Evolutionary conservation across 176 grass and related monocot genomes (phyloP).

Genomic region (Guadua angustifolia): DNA sequence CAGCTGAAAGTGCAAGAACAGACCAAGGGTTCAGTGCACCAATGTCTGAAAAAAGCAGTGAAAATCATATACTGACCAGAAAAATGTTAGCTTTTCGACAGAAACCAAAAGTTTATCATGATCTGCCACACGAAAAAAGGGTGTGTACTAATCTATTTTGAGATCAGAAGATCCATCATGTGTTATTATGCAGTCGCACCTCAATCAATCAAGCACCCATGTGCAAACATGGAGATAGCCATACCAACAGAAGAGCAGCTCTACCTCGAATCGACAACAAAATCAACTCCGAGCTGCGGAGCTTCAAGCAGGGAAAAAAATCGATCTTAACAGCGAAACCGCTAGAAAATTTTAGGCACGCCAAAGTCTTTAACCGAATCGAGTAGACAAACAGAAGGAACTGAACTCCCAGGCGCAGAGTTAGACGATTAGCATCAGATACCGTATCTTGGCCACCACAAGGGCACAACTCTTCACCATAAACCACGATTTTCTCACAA

Average conservation of each 20-base stretch:
- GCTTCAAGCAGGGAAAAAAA: neutral
- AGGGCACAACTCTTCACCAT: constrained; percentile 1
- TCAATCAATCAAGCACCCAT: neutral
- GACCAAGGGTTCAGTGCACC: constrained; percentile 37
- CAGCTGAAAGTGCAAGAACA: constrained; percentile 35
- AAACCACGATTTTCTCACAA: neutral
- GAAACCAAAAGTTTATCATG: neutral
- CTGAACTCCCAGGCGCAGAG: neutral
- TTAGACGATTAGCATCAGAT: neutral
- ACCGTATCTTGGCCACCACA: neutral
- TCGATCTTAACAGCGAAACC: neutral
- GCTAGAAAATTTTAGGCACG: neutral
- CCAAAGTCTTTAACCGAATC: neutral
- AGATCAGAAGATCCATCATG: constrained; percentile 22
- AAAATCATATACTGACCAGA: neutral
- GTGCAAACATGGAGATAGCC: constrained; percentile 24
- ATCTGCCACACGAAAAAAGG: neutral
- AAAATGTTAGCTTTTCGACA: constrained; percentile 12
- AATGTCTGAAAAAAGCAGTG: neutral
- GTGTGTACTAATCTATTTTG: neutral
- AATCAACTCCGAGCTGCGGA: neutral
- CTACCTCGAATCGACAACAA: neutral
- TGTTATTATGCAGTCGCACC: neutral
- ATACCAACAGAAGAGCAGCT: constrained; percentile 20
- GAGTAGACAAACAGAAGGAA: neutral